Conservation (phyloP, 768 basidiomycete species). For the Royoungia palumana region DNA sequence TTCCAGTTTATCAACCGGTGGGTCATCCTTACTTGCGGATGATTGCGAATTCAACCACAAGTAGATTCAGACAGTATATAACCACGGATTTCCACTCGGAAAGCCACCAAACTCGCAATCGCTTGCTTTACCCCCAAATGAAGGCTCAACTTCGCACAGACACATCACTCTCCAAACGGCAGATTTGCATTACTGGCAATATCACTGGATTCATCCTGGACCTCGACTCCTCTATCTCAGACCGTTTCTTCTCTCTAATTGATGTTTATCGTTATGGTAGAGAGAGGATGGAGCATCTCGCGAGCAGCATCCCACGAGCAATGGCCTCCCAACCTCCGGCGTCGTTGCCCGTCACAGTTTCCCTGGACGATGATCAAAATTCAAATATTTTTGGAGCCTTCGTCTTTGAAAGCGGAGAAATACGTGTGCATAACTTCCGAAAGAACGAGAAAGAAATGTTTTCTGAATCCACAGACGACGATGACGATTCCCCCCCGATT, state of each 20-base stretch:
- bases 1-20: slow-evolving; percentile 85
- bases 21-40: slow-evolving; percentile 17
- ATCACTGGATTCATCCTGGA: slow-evolving; percentile 86
- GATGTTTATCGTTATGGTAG: slow-evolving; percentile 84
- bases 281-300: slow-evolving; percentile 66
- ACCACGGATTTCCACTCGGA: slow-evolving; percentile 68
- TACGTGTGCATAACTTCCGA: slow-evolving; percentile 62
- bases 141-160: slow-evolving; percentile 65
- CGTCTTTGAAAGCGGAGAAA: slow-evolving; percentile 81
- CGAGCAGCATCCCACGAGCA: slow-evolving; percentile 50
- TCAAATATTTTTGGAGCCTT: slow-evolving; percentile 65
- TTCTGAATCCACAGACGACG: slow-evolving; percentile 37
- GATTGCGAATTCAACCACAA: slow-evolving; percentile 3
- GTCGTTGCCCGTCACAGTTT: slow-evolving; percentile 1
- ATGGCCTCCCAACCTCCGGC: slow-evolving; percentile 3
- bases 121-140: slow-evolving; percentile 79
- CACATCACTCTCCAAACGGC: slow-evolving; percentile 44
- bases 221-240: slow-evolving; percentile 75
- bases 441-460: slow-evolving; percentile 40
- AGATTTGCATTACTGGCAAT: slow-evolving; percentile 59
- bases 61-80: slow-evolving; percentile 75
- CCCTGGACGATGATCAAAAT: slow-evolving; percentile 30
- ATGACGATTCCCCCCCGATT: slow-evolving; percentile 53
- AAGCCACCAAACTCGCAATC: slow-evolving; percentile 65
- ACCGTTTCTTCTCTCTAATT: slow-evolving; percentile 74